Evolutionary conservation across 2,329 filamentous ascomycete genomes (phyloP).

Genomic region (Aspergillus pseudoviridinutans): DNA sequence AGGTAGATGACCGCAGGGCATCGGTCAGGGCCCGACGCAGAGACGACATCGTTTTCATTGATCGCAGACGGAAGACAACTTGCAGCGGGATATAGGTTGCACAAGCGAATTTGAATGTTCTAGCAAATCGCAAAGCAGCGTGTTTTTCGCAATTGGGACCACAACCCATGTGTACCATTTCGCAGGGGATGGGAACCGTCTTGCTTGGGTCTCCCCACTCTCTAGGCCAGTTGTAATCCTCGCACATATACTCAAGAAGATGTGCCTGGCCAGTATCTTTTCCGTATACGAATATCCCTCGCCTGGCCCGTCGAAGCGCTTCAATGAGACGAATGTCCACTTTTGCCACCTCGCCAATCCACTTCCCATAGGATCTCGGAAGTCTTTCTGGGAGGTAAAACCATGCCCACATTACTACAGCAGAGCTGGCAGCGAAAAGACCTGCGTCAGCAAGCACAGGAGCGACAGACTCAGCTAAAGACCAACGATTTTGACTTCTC

Average conservation of each 20-base stretch:
- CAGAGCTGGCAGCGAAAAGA: constrained; percentile 68
- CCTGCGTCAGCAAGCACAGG: constrained; percentile 58
- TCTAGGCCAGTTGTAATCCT: constrained; percentile 64
- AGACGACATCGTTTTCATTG: constrained; percentile 44
- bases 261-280: constrained; percentile 66
- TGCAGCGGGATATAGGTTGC: constrained; percentile 74
- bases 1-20: constrained; percentile 67
- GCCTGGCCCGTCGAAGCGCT: constrained; percentile 64
- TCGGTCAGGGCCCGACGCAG: constrained; percentile 54
- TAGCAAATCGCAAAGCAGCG: constrained; percentile 62
- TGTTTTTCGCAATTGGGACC: constrained; percentile 70
- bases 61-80: constrained; percentile 56
- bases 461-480: constrained; percentile 38
- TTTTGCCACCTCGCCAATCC: constrained; percentile 73
- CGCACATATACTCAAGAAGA: constrained; percentile 68
- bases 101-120: constrained; percentile 70
- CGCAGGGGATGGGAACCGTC: constrained; percentile 72
- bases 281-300: constrained; percentile 65
- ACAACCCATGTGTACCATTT: constrained; percentile 76
- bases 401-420: constrained; percentile 85
- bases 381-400: constrained; percentile 70
- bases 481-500: constrained; percentile 26
- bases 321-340: constrained; percentile 72
- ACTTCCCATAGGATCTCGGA: constrained; percentile 70
- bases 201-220: constrained; percentile 68